A percentile compares a stretch with the other conserved stretches of the same genome.
Conservation (phyloP, 2,329 filamentous ascomycete genomes). For the Parascedosporium putredinis region DNA sequence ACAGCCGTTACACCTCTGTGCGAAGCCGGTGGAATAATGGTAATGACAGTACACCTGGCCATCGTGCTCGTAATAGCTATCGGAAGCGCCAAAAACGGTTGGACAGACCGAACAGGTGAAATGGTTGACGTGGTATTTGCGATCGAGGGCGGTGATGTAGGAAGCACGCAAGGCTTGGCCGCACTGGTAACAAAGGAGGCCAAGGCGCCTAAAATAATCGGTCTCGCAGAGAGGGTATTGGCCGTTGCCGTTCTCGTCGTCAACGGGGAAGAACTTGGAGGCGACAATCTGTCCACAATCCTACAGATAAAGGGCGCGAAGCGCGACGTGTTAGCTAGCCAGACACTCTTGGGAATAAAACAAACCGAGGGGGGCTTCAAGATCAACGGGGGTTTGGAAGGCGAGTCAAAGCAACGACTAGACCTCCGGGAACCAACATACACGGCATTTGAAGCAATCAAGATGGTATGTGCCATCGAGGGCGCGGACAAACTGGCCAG, state of each 20-base stretch:
- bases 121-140: constrained; percentile 98
- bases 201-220: constrained; percentile 90
- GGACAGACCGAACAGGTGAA: constrained; percentile 97
- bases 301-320: constrained; percentile 35
- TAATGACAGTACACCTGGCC: constrained; percentile 96
- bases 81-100: constrained; percentile 94
- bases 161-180: constrained; percentile 88
- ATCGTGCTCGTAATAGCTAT: constrained; percentile 98
- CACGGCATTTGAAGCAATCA: constrained; percentile 95
- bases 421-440: constrained; percentile 35
- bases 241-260: constrained; percentile 71
- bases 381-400: constrained; percentile 8
- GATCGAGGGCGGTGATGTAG: constrained; percentile 94
- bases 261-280: constrained; percentile 96
- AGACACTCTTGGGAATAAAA: constrained; percentile 9
- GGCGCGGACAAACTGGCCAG: constrained; percentile 91
- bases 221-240: constrained; percentile 97
- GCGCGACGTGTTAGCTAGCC: background rate
- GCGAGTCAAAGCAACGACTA: no score
- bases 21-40: constrained; percentile 96
- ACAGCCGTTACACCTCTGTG: constrained; percentile 91
- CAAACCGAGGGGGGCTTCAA: constrained; percentile 9
- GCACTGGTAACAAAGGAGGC: constrained; percentile 84
- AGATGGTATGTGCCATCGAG: constrained; percentile 90
- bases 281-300: constrained; percentile 96